Evolutionary conservation across 495 filamentous ascomycete species (phyloP).

Genomic region (Pyrenopolyporus hunteri): DNA sequence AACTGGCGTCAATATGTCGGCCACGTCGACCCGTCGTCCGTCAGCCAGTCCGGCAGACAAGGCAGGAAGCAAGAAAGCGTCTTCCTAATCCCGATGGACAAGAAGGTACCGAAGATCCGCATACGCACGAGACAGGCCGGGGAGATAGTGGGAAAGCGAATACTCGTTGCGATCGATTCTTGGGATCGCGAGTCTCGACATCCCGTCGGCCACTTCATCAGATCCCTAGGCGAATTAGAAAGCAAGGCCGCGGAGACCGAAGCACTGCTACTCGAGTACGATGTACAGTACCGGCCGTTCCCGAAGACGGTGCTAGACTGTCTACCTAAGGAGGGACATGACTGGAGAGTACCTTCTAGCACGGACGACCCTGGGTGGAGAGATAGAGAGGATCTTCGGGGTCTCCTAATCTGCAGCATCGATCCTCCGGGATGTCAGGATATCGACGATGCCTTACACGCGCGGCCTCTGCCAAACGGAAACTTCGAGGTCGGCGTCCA

Average conservation of each 20-base stretch:
- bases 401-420: conserved; percentile 93
- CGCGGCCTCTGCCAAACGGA: conserved; percentile 81
- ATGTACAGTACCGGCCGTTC: conserved; percentile 97
- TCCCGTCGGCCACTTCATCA: conserved; percentile 90
- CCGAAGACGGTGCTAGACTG: conserved; percentile 94
- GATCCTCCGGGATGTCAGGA: conserved; percentile 96
- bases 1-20: conserved; percentile 99
- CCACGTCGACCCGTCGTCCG: conserved; percentile 86
- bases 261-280: conserved; percentile 89
- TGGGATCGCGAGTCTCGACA: conserved; percentile 95
- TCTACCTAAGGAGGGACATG: conserved; percentile 87
- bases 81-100: conserved; percentile 97
- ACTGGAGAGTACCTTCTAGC: conserved; percentile 85
- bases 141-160: conserved; percentile 85
- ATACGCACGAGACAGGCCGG: conserved; percentile 87
- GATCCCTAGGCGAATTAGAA: conserved; percentile 90
- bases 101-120: conserved; percentile 92
- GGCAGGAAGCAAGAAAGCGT: conserved; percentile 87
- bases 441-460: conserved; percentile 97
- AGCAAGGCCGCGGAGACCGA: conserved; percentile 96
- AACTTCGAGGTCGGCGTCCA: conserved; percentile 98
- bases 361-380: conserved; percentile 83
- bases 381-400: conserved; percentile 79
- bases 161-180: conserved; percentile 93
- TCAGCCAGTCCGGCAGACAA: conserved; percentile 69